Conservation (phyloP, 495 filamentous ascomycete genomes). For the Daldinia vernicosa region DNA sequence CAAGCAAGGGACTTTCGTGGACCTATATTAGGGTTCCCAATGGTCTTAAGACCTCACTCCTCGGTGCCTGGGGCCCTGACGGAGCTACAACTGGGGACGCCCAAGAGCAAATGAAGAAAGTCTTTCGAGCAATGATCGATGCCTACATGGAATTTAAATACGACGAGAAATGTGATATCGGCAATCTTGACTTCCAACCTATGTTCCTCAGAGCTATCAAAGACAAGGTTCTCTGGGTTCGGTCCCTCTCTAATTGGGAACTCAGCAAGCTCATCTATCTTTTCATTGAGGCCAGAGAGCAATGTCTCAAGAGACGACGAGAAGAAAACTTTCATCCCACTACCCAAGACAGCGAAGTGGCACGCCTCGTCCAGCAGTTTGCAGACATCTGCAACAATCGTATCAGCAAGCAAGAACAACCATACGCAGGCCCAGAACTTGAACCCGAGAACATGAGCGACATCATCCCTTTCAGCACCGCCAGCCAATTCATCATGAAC, state of each 20-base stretch:
- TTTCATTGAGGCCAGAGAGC: background rate
- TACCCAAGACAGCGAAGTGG: background rate
- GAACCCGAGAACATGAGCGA: background rate
- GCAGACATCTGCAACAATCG: background rate
- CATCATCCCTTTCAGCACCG: background rate
- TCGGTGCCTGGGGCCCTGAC: background rate
- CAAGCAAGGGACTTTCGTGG: background rate
- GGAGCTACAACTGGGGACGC: background rate
- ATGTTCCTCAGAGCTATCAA: background rate
- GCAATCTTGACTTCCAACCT: background rate
- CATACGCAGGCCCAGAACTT: background rate
- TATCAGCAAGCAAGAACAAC: background rate
- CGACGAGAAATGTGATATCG: background rate
- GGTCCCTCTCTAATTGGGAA: background rate
- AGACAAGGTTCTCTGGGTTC: background rate
- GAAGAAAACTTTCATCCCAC: background rate
- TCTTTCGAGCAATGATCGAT: background rate
- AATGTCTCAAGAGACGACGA: background rate
- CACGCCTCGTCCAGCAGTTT: background rate
- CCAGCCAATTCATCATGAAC: background rate
- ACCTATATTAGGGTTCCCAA: background rate
- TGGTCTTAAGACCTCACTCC: background rate
- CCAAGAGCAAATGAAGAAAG: background rate
- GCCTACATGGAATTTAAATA: background rate
- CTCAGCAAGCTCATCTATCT: background rate